Base-by-base conservation (phyloP, 768 basidiomycete species). In the Tulasnella sp. region DNA sequence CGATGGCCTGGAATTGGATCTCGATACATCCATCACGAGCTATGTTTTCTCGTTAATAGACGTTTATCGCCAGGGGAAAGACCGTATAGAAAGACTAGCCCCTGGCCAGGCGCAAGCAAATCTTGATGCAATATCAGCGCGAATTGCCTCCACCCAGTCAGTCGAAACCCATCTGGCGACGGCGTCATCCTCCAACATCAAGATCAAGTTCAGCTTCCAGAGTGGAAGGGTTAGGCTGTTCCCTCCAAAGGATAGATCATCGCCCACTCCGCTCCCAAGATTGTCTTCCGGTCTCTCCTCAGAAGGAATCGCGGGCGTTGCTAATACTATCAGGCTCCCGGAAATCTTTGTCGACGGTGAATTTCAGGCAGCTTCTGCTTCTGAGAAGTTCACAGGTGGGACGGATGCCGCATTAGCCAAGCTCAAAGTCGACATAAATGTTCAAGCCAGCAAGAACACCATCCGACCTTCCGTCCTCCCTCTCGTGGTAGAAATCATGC, bases 391-490 rank as follows among this genome's bases (percentile, higher is more conserved):
- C 54, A 52, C 67, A 32, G 63, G 65, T 3, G 67, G 64, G n/a
- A 66, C 66, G 23, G 62, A 63, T 54, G 58, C 58, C 17, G 78
- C 79, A 61, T 78, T 83, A 0, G 83, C 86, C 1, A 75, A 78
- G 2, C 73, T 95, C 27, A 75, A 88, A 62, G 85, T 96, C 76
- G 92, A 90, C 69, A 80, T 81, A 66, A 86, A 88, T n/a, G 79
- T 98, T 21, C 88, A 93, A 67, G 84, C 87, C 0, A 96, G 92
- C 67, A 79, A 83, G 61, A 98, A 98, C 68, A 83, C 80, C 1
- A 74, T 98, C 24, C 74, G 83, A 47, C 94, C 95, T 0, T 83
- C 80, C 3, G 73, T 97, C 9, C 74, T 98, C 8, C 88, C 88
- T 3, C 97, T 97, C 73, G 70, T 96, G 38, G 81, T 86, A 0